These are phyloP conservation scores for Ophiostoma novo-ulmi DNA, from an alignment of 2,329 filamentous ascomycete genomes.

Conservation along the genomic window DNA sequence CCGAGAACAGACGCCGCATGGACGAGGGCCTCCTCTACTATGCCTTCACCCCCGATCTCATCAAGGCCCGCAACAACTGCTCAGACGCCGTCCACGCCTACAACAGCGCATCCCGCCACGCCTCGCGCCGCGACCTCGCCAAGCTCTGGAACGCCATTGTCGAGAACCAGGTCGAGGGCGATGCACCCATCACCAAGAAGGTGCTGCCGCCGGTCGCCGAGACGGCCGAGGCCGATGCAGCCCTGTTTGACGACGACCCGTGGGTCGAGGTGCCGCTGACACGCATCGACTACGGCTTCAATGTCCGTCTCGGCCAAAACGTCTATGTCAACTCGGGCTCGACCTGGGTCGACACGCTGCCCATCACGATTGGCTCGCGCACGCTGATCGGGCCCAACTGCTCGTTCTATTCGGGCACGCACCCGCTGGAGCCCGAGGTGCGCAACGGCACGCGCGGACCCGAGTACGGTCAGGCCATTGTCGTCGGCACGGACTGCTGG, in stretches of 20 bases:
- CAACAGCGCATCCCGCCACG: slow-evolving; percentile 52
- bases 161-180: slow-evolving; percentile 45
- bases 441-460: slow-evolving; percentile 71
- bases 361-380: slow-evolving; percentile 68
- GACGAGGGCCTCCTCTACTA: slow-evolving; percentile 65
- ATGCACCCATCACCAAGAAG: neutral
- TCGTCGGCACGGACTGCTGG: slow-evolving; percentile 77
- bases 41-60: slow-evolving; percentile 64
- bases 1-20: slow-evolving; percentile 54
- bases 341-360: slow-evolving; percentile 70
- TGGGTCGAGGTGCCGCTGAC: slow-evolving; percentile 64
- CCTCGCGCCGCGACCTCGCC: slow-evolving; percentile 56
- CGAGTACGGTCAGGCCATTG: slow-evolving; percentile 67
- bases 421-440: slow-evolving; percentile 69
- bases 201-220: slow-evolving; percentile 53
- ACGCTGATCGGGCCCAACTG: slow-evolving; percentile 77
- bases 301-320: slow-evolving; percentile 62
- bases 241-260: slow-evolving; percentile 57
- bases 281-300: slow-evolving; percentile 71
- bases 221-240: slow-evolving; percentile 59
- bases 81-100: slow-evolving; percentile 56
- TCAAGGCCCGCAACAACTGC: slow-evolving; percentile 59
- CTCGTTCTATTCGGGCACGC: slow-evolving; percentile 66
- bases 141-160: slow-evolving; percentile 56
- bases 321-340: slow-evolving; percentile 73